Conservation (phyloP, 2,329 filamentous ascomycete species). For the Simplicillium sp. region DNA sequence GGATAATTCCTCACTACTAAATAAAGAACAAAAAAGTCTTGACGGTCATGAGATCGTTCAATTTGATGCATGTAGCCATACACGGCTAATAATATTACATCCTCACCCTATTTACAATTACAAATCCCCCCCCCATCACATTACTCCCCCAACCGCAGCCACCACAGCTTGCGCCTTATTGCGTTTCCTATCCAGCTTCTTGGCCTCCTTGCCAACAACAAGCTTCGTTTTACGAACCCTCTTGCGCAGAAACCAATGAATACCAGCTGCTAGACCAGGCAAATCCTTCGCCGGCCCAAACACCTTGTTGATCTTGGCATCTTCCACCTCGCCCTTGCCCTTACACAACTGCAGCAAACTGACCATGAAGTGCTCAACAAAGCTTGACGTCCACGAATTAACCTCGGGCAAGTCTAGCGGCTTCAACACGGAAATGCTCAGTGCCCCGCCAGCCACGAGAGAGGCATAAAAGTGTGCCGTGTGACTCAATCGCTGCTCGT, state of each 20-base stretch:
- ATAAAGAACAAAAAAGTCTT: too few species aligned
- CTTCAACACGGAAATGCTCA: slow-evolving; percentile 45
- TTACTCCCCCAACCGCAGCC: too few species aligned
- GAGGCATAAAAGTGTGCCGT: slow-evolving; percentile 45
- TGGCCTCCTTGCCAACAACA: slow-evolving; percentile 36
- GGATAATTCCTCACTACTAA: too few species aligned
- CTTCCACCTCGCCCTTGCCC: slow-evolving; percentile 36
- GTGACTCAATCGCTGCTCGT: slow-evolving; percentile 40
- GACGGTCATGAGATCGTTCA: too few species aligned
- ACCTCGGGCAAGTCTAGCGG: slow-evolving; percentile 72
- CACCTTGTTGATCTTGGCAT: slow-evolving; percentile 51
- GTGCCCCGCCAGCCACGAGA: slow-evolving; percentile 34
- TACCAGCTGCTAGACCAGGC: slow-evolving; percentile 59
- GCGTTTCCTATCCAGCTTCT: slow-evolving; percentile 27
- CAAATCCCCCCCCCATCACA: too few species aligned
- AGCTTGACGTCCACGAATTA: slow-evolving; percentile 64
- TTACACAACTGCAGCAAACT: slow-evolving; percentile 60
- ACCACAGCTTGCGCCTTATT: slow-evolving; percentile 22
- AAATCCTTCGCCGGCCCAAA: slow-evolving; percentile 56
- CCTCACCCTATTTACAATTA: too few species aligned
- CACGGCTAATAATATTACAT: too few species aligned
- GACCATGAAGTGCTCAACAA: slow-evolving; percentile 74
- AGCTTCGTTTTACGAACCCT: slow-evolving; percentile 58
- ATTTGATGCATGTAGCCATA: too few species aligned
- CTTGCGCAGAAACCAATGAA: slow-evolving; percentile 74